phyloP scores from a whole-genome alignment of 78 protist genomes.

The Pelomyxa schiedti region DNA sequence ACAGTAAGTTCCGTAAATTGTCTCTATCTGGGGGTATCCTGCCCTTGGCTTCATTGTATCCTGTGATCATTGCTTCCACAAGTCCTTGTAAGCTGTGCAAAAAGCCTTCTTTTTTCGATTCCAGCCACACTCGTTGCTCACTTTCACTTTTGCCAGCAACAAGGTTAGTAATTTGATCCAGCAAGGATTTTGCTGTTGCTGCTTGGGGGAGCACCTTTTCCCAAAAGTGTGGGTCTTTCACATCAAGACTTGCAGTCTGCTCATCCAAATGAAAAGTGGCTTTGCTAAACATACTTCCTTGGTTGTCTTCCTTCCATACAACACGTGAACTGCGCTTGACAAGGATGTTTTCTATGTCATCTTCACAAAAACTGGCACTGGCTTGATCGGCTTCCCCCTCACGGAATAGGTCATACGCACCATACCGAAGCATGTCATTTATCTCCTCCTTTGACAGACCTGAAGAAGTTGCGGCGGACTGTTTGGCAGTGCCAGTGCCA shows the following conservation, averaged over 20 bases:
- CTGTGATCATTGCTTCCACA: neutral
- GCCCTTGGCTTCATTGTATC: neutral
- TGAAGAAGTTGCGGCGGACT: neutral
- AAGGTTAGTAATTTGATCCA: constrained; percentile 8
- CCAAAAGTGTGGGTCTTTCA: constrained; percentile 70
- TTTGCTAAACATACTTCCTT: constrained; percentile 40
- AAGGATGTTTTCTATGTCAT: constrained; percentile 57
- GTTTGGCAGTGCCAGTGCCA: neutral
- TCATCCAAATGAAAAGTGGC: constrained; percentile 39
- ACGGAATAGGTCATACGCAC: constrained; percentile 58
- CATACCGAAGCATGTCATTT: constrained; percentile 45
- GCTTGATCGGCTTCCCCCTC: neutral
- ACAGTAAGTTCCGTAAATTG: neutral
- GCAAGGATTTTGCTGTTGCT: constrained; percentile 37
- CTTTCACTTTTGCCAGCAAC: neutral
- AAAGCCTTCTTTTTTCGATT: neutral
- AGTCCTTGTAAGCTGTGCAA: neutral
- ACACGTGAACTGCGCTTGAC: constrained; percentile 31
- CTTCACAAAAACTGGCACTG: constrained; percentile 5
- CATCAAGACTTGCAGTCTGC: constrained; percentile 31
- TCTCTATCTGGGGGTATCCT: neutral
- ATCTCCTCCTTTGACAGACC: constrained; percentile 31
- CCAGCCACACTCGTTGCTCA: neutral
- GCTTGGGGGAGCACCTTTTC: constrained; percentile 48
- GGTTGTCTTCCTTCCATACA: constrained; percentile 3